phyloP scores from a whole-genome alignment of 371 early-diverging fungal species.

The Mycotypha africana region DNA sequence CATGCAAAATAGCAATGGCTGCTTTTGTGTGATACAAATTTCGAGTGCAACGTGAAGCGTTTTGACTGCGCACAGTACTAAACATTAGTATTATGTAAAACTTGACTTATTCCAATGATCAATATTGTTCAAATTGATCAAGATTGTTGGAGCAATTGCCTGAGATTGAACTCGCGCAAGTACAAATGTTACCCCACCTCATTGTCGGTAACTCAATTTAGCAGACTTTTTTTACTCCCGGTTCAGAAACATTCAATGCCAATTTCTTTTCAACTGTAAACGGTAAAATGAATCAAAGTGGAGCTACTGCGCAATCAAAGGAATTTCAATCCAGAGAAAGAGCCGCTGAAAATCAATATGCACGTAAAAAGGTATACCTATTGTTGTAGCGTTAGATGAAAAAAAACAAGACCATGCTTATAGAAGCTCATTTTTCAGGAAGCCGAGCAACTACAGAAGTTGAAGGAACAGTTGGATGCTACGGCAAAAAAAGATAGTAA shows the following conservation, averaged over 20 bases:
- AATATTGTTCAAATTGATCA: background rate
- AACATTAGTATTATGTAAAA: background rate
- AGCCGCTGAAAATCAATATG: slow-evolving; percentile 35
- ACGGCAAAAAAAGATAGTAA: slow-evolving; percentile 8
- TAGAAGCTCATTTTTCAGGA: slow-evolving; percentile 25
- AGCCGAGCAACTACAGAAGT: slow-evolving; percentile 24
- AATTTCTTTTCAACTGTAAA: background rate
- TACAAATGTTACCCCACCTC: too few relatives aligned
- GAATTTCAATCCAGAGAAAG: slow-evolving; percentile 26
- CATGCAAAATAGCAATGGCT: background rate
- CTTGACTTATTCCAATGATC: background rate
- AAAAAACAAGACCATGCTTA: background rate
- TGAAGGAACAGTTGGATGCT: slow-evolving; percentile 15
- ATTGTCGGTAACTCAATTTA: too few relatives aligned
- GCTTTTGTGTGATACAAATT: background rate
- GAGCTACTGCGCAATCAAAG: slow-evolving; percentile 5
- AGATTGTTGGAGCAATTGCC: background rate
- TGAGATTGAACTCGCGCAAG: too few relatives aligned
- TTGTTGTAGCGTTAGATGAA: background rate
- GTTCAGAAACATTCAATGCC: too few relatives aligned
- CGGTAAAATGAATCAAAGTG: background rate
- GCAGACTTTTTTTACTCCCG: background rate
- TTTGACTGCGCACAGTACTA: background rate
- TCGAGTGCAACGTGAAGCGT: background rate
- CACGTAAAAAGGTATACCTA: slow-evolving; percentile 27